Evolutionary conservation across 257 asterid species (phyloP).

Genomic region (Mitragyna speciosa): DNA sequence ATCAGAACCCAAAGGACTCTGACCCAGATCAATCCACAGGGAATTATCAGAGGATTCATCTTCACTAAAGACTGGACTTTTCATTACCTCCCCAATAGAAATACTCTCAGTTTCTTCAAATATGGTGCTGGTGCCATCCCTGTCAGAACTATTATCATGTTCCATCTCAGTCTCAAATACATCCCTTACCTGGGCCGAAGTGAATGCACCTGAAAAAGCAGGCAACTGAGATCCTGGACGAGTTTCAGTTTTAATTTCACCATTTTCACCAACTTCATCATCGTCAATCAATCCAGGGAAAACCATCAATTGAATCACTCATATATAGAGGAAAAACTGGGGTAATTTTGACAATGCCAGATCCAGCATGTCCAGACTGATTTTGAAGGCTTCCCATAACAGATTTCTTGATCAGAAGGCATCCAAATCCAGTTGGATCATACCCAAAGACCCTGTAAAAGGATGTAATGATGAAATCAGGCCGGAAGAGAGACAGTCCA

Average conservation of each 20-base stretch:
- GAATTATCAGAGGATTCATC: slow-evolving; percentile 96
- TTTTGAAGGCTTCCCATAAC: slow-evolving; percentile 90
- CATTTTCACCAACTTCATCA: slow-evolving; percentile 57
- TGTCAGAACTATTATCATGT: slow-evolving; percentile 81
- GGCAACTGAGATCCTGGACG: slow-evolving; percentile 77
- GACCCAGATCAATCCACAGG: slow-evolving; percentile 97
- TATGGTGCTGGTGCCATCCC: slow-evolving; percentile 91
- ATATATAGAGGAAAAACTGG: slow-evolving; percentile 85
- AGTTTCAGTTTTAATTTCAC: slow-evolving; percentile 53
- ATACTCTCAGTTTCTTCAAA: slow-evolving; percentile 91
- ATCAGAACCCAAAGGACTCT: slow-evolving; percentile 80
- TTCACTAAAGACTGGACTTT: slow-evolving; percentile 94
- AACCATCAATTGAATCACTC: slow-evolving; percentile 89
- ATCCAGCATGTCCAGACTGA: slow-evolving; percentile 92
- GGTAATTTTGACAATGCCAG: slow-evolving; percentile 90
- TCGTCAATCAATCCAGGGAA: slow-evolving; percentile 82
- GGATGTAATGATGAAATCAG: slow-evolving; percentile 93
- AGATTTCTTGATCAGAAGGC: slow-evolving; percentile 92
- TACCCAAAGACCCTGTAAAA: slow-evolving; percentile 94
- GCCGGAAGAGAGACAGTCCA: slow-evolving; percentile 90
- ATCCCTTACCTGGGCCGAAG: slow-evolving; percentile 95
- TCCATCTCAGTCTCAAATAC: slow-evolving; percentile 93
- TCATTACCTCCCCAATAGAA: slow-evolving; percentile 92
- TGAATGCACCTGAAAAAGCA: slow-evolving; percentile 98
- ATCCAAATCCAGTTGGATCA: slow-evolving; percentile 98